phyloP scores from a whole-genome alignment of 1,139 yeast species.

The Blastobotrys buckinghamii region DNA sequence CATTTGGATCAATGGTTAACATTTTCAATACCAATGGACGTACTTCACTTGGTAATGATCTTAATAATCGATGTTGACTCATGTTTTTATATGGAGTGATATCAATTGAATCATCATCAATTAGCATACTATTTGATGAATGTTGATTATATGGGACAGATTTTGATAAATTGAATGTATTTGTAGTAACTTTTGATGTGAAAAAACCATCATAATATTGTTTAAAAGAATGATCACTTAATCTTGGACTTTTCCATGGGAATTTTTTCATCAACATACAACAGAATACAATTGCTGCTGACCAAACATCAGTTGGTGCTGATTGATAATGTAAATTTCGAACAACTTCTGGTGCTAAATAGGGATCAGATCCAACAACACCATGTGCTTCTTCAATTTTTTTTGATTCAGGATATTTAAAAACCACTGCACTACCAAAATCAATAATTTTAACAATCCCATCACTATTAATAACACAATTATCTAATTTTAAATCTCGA shows the following conservation, averaged over 20 bases:
- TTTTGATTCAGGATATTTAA: slow-evolving; percentile 82
- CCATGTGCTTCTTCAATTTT: slow-evolving; percentile 80
- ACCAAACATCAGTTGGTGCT: slow-evolving; percentile 93
- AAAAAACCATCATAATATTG: slow-evolving; percentile 23
- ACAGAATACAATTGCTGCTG: slow-evolving; percentile 85
- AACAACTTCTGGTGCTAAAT: slow-evolving; percentile 90
- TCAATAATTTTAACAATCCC: slow-evolving; percentile 90
- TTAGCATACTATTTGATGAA: background rate
- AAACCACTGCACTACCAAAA: slow-evolving; percentile 92
- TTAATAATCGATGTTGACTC: slow-evolving; percentile 31
- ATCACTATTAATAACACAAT: slow-evolving; percentile 78
- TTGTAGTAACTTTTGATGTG: background rate
- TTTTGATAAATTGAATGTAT: background rate
- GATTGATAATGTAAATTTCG: slow-evolving; percentile 81
- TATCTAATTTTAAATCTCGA: slow-evolving; percentile 86
- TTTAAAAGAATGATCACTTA: slow-evolving; percentile 77
- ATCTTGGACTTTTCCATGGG: slow-evolving; percentile 96
- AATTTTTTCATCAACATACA: slow-evolving; percentile 92
- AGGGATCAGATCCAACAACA: slow-evolving; percentile 91
- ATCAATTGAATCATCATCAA: background rate
- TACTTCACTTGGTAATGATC: slow-evolving; percentile 32
- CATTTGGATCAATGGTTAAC: slow-evolving; percentile 33
- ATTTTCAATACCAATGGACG: slow-evolving; percentile 30
- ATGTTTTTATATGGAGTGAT: too few relatives aligned
- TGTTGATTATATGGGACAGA: background rate